Base-by-base conservation (phyloP, 306 rosid species). In the Quillaja saponaria region DNA sequence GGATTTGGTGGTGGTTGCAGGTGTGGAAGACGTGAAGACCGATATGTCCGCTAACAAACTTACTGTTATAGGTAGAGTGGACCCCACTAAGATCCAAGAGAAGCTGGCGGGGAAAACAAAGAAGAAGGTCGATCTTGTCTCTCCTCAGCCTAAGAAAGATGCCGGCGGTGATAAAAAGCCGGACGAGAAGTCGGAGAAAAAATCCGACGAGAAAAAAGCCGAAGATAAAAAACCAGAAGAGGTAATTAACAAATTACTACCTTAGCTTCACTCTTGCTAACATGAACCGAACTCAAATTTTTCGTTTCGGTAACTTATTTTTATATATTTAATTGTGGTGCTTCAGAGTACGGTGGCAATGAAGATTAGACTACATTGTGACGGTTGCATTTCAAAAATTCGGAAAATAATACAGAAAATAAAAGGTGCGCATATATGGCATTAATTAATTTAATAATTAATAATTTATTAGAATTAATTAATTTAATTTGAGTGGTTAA, bases 281-380 rank as follows among this genome's bases (percentile, higher is more conserved):
- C 31, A 25, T 25, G 31, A 2, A 4, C 31, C 31, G n/a, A n/a
- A n/a, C n/a, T n/a, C n/a, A n/a, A n/a, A n/a, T n/a, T n/a, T n/a
- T n/a, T n/a, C n/a, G n/a, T n/a, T n/a, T n/a, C n/a, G n/a, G n/a
- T n/a, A n/a, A 47, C 61, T 53, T 56, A 75, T 49, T 71, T 3
- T 10, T 17, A 35, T 16, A 41, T 21, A 61, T 72, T 55, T 65
- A 10, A 52, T 54, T 50, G 14, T 53, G 25, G 45, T 47, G 55
- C 35, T 54, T 7, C 96, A 91, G 95, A 79, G 72, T 56, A 75
- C 96, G 19, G 90, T 78, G 58, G 82, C 76, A 34, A 51, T 86
- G 72, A 92, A 84, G 82, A 85, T 85, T 39, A 80, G 72, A 52
- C 67, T 92, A 61, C 99, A 92, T 68, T 92, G 99, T 16, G 99